These are phyloP conservation scores for Mrakia gelida DNA, from an alignment of 768 basidiomycete genomes.

Conservation along the genomic window DNA sequence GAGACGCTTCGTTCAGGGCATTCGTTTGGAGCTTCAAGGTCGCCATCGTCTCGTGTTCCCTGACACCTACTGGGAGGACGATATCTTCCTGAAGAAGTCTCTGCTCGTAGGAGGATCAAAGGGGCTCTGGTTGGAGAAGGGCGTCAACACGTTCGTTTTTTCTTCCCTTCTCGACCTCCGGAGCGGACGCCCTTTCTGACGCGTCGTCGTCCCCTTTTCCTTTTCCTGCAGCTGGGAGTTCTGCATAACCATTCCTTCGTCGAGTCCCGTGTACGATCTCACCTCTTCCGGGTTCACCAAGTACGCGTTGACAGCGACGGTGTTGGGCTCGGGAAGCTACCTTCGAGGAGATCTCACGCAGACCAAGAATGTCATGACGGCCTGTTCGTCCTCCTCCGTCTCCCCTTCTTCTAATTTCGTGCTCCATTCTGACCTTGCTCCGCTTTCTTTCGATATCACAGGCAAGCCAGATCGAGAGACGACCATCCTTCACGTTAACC, in stretches of 20 bases:
- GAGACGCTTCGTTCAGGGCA: neutral
- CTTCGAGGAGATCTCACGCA: neutral
- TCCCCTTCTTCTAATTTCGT: neutral
- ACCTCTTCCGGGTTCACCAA: neutral
- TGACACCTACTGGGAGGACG: constrained; percentile 3
- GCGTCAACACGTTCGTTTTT: constrained; percentile 15
- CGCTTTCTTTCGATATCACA: neutral
- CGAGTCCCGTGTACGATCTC: neutral
- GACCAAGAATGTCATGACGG: neutral
- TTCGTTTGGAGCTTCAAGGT: neutral
- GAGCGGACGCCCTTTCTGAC: neutral
- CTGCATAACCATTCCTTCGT: neutral
- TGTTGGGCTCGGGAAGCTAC: neutral
- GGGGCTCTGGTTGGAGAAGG: constrained; percentile 4
- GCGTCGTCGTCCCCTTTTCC: neutral
- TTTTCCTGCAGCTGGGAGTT: constrained; percentile 17
- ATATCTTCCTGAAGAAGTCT: constrained; percentile 1
- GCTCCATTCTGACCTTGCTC: neutral
- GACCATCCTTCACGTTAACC: constrained; percentile 9
- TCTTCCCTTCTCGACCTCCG: neutral
- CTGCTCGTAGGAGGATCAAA: constrained; percentile 4
- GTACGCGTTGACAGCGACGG: neutral
- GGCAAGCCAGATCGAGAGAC: constrained; percentile 10
- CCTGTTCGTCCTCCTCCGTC: neutral
- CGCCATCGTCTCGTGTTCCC: neutral